phyloP scores from a whole-genome alignment of 148 eudicot species.

The Spergularia bocconei region DNA sequence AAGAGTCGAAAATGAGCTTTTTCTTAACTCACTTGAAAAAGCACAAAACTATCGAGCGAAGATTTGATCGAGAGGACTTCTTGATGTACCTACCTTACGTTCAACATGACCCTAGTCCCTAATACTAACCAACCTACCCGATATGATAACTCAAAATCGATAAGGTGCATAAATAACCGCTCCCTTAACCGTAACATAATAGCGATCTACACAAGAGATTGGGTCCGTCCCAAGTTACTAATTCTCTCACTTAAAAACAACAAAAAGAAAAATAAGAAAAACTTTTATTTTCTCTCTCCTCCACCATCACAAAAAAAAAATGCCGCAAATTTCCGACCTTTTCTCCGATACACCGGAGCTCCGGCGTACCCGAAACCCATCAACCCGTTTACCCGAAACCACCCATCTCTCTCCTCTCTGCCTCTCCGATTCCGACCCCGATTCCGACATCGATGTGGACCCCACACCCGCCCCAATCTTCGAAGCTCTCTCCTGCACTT shows the following conservation, averaged over 20 bases:
- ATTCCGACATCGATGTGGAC: not conserved
- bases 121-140: no score
- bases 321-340: not conserved
- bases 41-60: no score
- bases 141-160: no score
- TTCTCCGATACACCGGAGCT: slow-evolving; percentile 2
- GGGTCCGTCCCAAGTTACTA: not conserved
- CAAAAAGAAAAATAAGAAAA: slow-evolving; percentile 9
- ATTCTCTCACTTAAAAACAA: not conserved
- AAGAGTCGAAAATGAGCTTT: no score
- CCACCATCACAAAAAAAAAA: not conserved
- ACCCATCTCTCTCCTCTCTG: slow-evolving; percentile 13
- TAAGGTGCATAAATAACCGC: no score
- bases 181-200: no score
- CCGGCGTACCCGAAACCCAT: not conserved
- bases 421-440: slow-evolving; percentile 26
- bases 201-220: no score
- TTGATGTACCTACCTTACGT: no score
- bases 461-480: slow-evolving; percentile 13
- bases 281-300: not conserved
- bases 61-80: no score
- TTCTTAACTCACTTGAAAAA: no score
- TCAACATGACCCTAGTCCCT: no score
- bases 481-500: slow-evolving; percentile 18
- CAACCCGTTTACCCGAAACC: slow-evolving; percentile 14